A percentile compares a stretch with the other conserved stretches of the same genome.
Conservation (phyloP, 2,329 filamentous ascomycete species). For the Venturia aucupariae region DNA sequence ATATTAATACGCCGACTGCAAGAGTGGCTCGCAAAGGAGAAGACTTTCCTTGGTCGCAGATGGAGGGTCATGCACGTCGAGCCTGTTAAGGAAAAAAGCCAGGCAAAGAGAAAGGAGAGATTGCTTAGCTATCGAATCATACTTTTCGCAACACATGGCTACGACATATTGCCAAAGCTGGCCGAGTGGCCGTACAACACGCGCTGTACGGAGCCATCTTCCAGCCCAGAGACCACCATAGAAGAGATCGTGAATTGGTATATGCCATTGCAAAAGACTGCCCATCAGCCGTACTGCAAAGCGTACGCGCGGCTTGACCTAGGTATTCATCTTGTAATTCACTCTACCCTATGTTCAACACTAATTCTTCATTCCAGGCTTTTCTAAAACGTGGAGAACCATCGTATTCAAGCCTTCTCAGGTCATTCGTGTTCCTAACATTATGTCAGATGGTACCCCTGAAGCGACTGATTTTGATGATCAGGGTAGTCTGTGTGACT, state of each 20-base stretch:
- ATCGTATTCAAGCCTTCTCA: conserved; percentile 30
- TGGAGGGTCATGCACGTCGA: conserved; percentile 35
- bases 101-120: conserved; percentile 14
- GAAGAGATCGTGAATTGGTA: conserved; percentile 31
- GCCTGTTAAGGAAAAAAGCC: conserved; percentile 26
- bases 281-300: conserved; percentile 31
- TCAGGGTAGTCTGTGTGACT: background rate
- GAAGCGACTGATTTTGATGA: conserved; percentile 32
- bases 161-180: background rate
- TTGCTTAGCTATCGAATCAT: conserved; percentile 22
- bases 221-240: background rate
- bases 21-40: conserved; percentile 28
- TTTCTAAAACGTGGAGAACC: conserved; percentile 32
- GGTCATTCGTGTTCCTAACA: conserved; percentile 25
- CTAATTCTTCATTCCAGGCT: conserved; percentile 15
- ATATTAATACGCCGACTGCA: conserved; percentile 19
- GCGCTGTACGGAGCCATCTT: background rate
- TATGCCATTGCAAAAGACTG: conserved; percentile 29
- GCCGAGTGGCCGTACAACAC: background rate
- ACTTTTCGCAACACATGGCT: conserved; percentile 28
- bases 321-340: conserved; percentile 16
- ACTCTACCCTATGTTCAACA: background rate
- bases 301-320: conserved; percentile 35
- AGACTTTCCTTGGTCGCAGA: conserved; percentile 31
- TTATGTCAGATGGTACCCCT: conserved; percentile 22